Conservation (phyloP, 1,284 basidiomycete species). For the Austroboletus niveus region DNA sequence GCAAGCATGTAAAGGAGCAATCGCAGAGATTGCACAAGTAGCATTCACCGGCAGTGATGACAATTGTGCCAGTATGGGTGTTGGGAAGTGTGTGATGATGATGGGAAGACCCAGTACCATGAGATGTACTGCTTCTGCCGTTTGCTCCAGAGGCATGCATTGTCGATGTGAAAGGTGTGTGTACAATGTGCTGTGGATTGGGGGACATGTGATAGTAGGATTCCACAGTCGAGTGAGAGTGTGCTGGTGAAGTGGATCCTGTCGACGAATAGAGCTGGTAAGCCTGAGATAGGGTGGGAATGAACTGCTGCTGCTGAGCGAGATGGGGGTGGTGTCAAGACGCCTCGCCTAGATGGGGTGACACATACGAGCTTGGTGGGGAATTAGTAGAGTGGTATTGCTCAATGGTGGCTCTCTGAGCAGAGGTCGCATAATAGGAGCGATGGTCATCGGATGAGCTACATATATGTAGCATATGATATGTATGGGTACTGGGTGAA, state of each 20-base stretch:
- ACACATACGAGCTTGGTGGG: conserved; percentile 21
- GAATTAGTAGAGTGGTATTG: conserved; percentile 24
- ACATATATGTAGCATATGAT: conserved; percentile 21
- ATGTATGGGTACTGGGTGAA: conserved; percentile 22
- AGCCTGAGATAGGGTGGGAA: conserved; percentile 54
- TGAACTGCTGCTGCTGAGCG: conserved; percentile 39
- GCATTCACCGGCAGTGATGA: conserved; percentile 45
- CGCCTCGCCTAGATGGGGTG: conserved; percentile 29
- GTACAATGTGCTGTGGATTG: conserved; percentile 35
- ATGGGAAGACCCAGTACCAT: conserved; percentile 16
- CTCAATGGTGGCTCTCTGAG: conserved; percentile 18
- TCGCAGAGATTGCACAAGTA: conserved; percentile 69
- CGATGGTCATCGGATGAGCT: conserved; percentile 23
- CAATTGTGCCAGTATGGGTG: conserved; percentile 17
- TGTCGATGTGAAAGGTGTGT: conserved; percentile 12
- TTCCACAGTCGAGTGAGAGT: conserved; percentile 28
- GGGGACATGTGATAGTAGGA: conserved; percentile 40
- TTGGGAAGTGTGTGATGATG: conserved; percentile 11
- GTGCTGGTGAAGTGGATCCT: conserved; percentile 26
- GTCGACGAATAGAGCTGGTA: conserved; percentile 42
- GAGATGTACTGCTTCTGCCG: conserved; percentile 14
- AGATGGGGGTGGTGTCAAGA: conserved; percentile 29
- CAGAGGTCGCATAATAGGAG: conserved; percentile 25
- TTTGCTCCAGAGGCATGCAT: conserved; percentile 13
- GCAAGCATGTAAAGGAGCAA: conserved; percentile 72